Evolutionary conservation across 768 basidiomycete genomes (phyloP), one percentile per base, ranked within the genome.

Genomic region (Kwoniella europaea): DNA sequence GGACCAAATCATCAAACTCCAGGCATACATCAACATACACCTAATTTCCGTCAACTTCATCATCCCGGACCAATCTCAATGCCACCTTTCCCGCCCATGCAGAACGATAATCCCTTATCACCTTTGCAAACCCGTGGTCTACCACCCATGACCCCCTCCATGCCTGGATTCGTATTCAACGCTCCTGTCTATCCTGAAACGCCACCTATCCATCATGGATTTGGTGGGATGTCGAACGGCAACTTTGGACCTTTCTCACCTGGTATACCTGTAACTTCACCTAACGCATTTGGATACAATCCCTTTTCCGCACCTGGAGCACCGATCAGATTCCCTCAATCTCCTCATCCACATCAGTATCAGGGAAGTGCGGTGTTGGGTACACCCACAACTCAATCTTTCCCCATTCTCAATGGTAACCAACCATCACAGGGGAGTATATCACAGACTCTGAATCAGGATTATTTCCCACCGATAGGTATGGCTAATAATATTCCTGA

Each of bases 91-190:
- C 74, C 74, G 10, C 73, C 64, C 63, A 77, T 74, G 70, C 76
- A 73, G 35, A 57, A n/a, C 16, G 53, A 24, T 16, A 80, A 80
- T 57, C 84, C 85, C 9, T 71, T 85, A 43, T 84, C 85, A 0
- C 86, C 86, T 13, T 73, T 90, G 71, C 92, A 91, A 10, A 90
- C 91, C n/a, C 88, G 90, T 72, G 91, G 92, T 0, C 85, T 94
- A n/a, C 92, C 92, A 15, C 91, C 92, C 1, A 93, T 97, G 78
- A 97, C 95, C n/a, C 94, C 95, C 0, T 92, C 91, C 71, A 98
- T 98, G 95, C 96, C 96, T 1, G 90, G 93, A 5, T 98, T 97
- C 84, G 90, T 89, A 13, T 95, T 97, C 83, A 86, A 91, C 52
- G 72, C 79, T 12, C 86, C 91, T 52, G 73, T 77, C 18, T 80